A percentile compares a stretch with the other conserved stretches of the same genome.
Evolutionary conservation across 2,329 filamentous ascomycete species (phyloP).

Genomic region (Rutstroemia sp.): DNA sequence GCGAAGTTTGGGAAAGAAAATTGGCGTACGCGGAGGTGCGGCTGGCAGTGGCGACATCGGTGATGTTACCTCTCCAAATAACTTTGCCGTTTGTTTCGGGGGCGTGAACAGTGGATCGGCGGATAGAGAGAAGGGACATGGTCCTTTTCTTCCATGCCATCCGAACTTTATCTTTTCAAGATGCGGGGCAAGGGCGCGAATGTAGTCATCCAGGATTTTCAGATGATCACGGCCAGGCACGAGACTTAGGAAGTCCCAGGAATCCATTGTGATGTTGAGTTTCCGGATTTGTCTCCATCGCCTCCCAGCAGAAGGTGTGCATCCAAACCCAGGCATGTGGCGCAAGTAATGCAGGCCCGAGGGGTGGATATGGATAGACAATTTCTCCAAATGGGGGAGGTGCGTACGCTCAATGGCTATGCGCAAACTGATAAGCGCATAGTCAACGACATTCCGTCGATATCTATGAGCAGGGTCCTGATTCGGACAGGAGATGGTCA

Average conservation of each 20-base stretch:
- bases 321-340: slow-evolving; percentile 66
- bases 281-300: slow-evolving; percentile 74
- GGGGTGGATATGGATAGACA: slow-evolving; percentile 71
- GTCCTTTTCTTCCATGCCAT: slow-evolving; percentile 68
- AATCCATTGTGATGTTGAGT: slow-evolving; percentile 65
- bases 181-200: slow-evolving; percentile 58
- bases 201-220: slow-evolving; percentile 75
- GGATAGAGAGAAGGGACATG: slow-evolving; percentile 62
- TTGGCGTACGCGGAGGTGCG: slow-evolving; percentile 43
- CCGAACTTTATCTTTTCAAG: slow-evolving; percentile 68
- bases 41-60: slow-evolving; percentile 56
- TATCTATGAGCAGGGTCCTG: slow-evolving; percentile 64
- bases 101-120: slow-evolving; percentile 59
- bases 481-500: slow-evolving; percentile 70
- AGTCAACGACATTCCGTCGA: slow-evolving; percentile 74
- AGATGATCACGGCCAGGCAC: slow-evolving; percentile 61
- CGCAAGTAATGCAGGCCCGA: slow-evolving; percentile 71
- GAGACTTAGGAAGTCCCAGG: slow-evolving; percentile 55
- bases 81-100: slow-evolving; percentile 45
- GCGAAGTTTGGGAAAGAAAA: slow-evolving; percentile 60
- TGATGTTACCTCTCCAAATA: slow-evolving; percentile 57
- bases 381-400: slow-evolving; percentile 55
- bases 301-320: slow-evolving; percentile 61
- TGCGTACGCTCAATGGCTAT: slow-evolving; percentile 73
- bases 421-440: slow-evolving; percentile 78